These are phyloP conservation scores for Royoungia palumana DNA, from an alignment of 768 basidiomycete genomes.

Conservation along the genomic window DNA sequence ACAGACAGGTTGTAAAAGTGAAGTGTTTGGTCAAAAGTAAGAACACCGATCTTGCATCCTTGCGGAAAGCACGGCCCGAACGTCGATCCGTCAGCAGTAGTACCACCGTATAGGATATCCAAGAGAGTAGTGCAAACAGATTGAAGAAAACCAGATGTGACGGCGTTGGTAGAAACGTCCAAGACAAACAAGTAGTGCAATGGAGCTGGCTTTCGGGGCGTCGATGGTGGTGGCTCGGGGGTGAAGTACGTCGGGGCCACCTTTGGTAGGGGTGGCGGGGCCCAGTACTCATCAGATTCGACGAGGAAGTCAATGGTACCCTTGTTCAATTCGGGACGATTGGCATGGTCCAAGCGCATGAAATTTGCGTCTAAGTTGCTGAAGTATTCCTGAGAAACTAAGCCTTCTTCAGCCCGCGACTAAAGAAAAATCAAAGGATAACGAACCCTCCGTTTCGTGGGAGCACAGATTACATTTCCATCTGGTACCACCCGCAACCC, in stretches of 20 bases:
- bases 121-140: constrained; percentile 63
- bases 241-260: constrained; percentile 53
- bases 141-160: constrained; percentile 64
- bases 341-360: constrained; percentile 72
- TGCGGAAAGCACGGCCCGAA: constrained; percentile 51
- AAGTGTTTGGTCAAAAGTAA: constrained; percentile 77
- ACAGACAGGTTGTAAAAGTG: constrained; percentile 91
- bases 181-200: constrained; percentile 83
- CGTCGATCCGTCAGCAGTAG: constrained; percentile 37
- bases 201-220: constrained; percentile 53
- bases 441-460: constrained; percentile 79
- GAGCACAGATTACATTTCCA: constrained; percentile 94
- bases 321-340: constrained; percentile 82
- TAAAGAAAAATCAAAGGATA: constrained; percentile 2
- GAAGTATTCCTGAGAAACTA: constrained; percentile 82
- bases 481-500: constrained; percentile 73
- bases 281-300: constrained; percentile 76
- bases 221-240: constrained; percentile 43
- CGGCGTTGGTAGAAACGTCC: constrained; percentile 73
- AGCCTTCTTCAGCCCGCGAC: background rate
- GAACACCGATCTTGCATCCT: constrained; percentile 61
- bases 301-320: constrained; percentile 93
- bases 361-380: constrained; percentile 76
- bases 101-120: constrained; percentile 61
- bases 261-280: constrained; percentile 58